Evolutionary conservation across 305 asterid genomes (phyloP).

Genomic region (Andrographis paniculata): DNA sequence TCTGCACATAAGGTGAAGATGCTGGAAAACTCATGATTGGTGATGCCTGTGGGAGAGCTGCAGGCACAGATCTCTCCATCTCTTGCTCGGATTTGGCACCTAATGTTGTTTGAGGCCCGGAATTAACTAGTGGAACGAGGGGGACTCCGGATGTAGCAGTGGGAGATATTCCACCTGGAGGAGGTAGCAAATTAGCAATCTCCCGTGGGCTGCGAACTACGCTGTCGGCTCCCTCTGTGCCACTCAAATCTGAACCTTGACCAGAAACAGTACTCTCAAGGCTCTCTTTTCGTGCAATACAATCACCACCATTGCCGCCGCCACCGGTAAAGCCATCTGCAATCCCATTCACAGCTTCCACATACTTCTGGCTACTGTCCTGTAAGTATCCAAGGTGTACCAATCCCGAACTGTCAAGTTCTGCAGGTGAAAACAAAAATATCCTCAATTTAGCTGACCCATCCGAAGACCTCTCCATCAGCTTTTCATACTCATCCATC

Average conservation of each 20-base stretch:
- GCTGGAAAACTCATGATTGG: conserved; percentile 37
- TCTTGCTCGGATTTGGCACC: conserved; percentile 42
- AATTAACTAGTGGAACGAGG: conserved; percentile 31
- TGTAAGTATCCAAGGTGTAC: conserved; percentile 47
- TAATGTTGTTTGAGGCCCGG: conserved; percentile 26
- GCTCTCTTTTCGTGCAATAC: conserved; percentile 67
- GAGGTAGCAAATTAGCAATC: conserved; percentile 32
- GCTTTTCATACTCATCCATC: conserved; percentile 94
- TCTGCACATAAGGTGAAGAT: conserved; percentile 46
- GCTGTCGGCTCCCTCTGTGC: conserved; percentile 53
- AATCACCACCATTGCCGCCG: conserved; percentile 28
- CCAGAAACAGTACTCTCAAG: conserved; percentile 60
- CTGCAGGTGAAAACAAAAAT: conserved; percentile 76
- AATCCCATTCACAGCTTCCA: conserved; percentile 89
- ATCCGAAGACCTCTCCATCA: conserved; percentile 61
- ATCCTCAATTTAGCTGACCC: conserved; percentile 89
- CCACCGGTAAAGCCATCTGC: conserved; percentile 31
- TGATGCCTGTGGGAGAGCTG: conserved; percentile 29
- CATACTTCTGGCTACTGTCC: conserved; percentile 72
- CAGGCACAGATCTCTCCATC: conserved; percentile 39
- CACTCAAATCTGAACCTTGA: conserved; percentile 58
- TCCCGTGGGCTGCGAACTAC: conserved; percentile 34
- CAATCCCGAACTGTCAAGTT: conserved; percentile 41
- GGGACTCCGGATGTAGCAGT: conserved; percentile 32
- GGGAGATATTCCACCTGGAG: conserved; percentile 40